Percentiles rank a stretch among this genome's conserved stretches.
Conservation (phyloP, 352 stramenopile species). For the Globisporangium emineosum region DNA sequence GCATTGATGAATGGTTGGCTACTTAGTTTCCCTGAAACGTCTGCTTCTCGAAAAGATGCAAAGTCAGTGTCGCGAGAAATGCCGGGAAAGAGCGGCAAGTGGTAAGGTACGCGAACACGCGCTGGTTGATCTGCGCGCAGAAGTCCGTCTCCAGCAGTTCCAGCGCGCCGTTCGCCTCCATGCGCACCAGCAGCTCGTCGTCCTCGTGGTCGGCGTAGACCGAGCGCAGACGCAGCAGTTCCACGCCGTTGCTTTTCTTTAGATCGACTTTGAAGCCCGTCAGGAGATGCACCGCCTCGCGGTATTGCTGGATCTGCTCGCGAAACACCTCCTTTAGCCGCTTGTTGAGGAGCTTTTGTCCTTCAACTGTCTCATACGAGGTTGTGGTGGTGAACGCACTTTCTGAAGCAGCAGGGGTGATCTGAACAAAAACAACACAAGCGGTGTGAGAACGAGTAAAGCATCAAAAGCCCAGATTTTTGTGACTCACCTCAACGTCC, state of each 20-base stretch:
- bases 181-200: slow-evolving; percentile 83
- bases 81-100: slow-evolving; percentile 87
- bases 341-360: slow-evolving; percentile 84
- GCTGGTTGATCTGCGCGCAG: slow-evolving; percentile 58
- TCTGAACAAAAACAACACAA: no score
- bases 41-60: slow-evolving; percentile 90
- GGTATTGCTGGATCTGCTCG: slow-evolving; percentile 88
- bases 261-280: slow-evolving; percentile 88
- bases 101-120: slow-evolving; percentile 63
- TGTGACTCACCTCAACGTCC: slow-evolving; percentile 34
- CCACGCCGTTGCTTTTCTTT: slow-evolving; percentile 73
- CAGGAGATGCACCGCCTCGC: slow-evolving; percentile 86
- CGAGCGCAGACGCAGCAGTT: slow-evolving; percentile 71
- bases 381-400: slow-evolving; percentile 65
- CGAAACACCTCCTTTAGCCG: slow-evolving; percentile 87
- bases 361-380: slow-evolving; percentile 83
- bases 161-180: slow-evolving; percentile 67
- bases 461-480: no score
- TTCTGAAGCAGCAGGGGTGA: slow-evolving; percentile 14
- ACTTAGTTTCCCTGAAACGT: slow-evolving; percentile 83
- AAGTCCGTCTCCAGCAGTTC: slow-evolving; percentile 86
- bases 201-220: slow-evolving; percentile 85
- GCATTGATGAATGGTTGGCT: no score
- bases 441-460: no score
- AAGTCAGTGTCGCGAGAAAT: slow-evolving; percentile 83